Evolutionary conservation across 2,329 filamentous ascomycete genomes (phyloP).

Genomic region (Pestalotiopsis sp.): DNA sequence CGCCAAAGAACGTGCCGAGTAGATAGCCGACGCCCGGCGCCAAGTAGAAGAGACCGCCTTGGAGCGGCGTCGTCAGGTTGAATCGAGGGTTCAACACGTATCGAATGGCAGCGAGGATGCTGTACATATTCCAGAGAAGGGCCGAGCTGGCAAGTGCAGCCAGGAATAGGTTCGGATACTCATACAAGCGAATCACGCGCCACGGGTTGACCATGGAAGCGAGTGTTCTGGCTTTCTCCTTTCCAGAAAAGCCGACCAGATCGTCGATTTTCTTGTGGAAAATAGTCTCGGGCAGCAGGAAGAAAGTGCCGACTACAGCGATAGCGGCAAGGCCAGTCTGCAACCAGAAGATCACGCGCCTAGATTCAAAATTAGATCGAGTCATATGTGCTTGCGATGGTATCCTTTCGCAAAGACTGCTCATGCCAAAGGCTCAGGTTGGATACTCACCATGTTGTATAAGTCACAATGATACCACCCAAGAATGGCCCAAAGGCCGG

Average conservation of each 20-base stretch:
- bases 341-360: slow-evolving; percentile 76
- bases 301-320: slow-evolving; percentile 61
- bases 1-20: slow-evolving; percentile 66
- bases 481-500: slow-evolving; percentile 73
- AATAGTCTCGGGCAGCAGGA: slow-evolving; percentile 74
- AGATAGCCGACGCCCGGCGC: slow-evolving; percentile 70
- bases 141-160: slow-evolving; percentile 59
- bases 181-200: slow-evolving; percentile 64
- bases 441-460: slow-evolving; percentile 54
- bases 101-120: slow-evolving; percentile 61
- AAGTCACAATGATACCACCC: slow-evolving; percentile 77
- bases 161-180: slow-evolving; percentile 70
- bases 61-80: slow-evolving; percentile 61
- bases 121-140: slow-evolving; percentile 75
- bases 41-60: slow-evolving; percentile 70
- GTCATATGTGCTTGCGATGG: not conserved
- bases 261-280: slow-evolving; percentile 66
- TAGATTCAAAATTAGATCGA: not conserved
- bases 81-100: slow-evolving; percentile 73
- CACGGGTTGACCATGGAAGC: slow-evolving; percentile 68
- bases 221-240: slow-evolving; percentile 55
- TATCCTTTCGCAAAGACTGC: not conserved
- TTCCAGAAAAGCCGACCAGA: slow-evolving; percentile 54
- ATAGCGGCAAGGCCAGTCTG: slow-evolving; percentile 69
- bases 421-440: not conserved